phyloP scores from a whole-genome alignment of 2,329 filamentous ascomycete genomes.

The Polychaeton citri region DNA sequence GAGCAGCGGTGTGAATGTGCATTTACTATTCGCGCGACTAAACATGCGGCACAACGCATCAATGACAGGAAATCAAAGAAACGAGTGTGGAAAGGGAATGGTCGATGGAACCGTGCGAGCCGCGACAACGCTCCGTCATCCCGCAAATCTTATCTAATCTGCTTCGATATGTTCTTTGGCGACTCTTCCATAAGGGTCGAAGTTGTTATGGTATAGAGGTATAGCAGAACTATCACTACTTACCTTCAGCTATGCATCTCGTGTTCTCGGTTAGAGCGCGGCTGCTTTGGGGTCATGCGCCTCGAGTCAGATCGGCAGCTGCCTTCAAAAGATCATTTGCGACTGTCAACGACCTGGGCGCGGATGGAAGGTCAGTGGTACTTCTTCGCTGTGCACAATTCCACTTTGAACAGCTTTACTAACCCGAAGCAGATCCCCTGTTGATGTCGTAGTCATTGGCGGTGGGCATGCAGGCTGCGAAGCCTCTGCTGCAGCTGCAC shows the following conservation, averaged over 20 bases:
- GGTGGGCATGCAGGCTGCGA: slow-evolving; percentile 93
- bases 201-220: no score
- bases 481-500: slow-evolving; percentile 79
- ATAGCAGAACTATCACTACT: no score
- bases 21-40: no score
- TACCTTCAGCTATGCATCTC: slow-evolving; percentile 13
- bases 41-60: no score
- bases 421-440: slow-evolving; percentile 11
- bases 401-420: slow-evolving; percentile 27
- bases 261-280: slow-evolving; percentile 18
- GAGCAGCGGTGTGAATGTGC: no score
- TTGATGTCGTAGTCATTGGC: slow-evolving; percentile 86
- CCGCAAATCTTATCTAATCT: background rate
- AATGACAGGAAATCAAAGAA: background rate
- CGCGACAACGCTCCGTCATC: background rate
- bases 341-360: slow-evolving; percentile 26
- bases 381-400: slow-evolving; percentile 40
- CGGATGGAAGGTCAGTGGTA: slow-evolving; percentile 11
- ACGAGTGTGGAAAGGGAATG: background rate
- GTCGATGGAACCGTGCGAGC: background rate
- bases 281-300: slow-evolving; percentile 35
- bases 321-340: slow-evolving; percentile 28
- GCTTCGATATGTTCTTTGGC: no score
- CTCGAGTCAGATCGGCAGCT: slow-evolving; percentile 29
- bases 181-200: no score